phyloP scores from a whole-genome alignment of 2,329 filamentous ascomycete species.

The Xylaria sp. region DNA sequence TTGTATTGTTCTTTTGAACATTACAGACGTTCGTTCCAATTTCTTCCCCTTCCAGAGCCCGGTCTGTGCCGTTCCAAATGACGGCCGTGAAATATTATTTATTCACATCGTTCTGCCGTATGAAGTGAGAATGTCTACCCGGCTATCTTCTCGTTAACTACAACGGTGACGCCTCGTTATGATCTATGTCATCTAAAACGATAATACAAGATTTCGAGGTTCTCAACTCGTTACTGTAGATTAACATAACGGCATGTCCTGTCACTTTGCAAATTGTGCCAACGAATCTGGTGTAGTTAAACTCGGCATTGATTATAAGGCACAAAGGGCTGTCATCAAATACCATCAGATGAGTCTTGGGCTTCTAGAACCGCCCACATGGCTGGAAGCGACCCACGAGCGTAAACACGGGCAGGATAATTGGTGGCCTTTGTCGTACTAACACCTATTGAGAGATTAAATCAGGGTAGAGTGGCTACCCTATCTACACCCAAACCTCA shows the following conservation, averaged over 20 bases:
- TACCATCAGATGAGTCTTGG: neutral
- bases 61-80: neutral
- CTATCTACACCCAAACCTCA: neutral
- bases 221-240: neutral
- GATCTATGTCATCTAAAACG: neutral
- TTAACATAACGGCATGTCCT: neutral
- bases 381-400: neutral
- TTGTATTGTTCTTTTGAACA: neutral
- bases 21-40: neutral
- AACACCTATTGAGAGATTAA: neutral
- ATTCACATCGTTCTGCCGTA: too few relatives aligned
- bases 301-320: neutral
- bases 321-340: neutral
- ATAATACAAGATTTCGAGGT: neutral
- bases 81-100: neutral
- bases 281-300: neutral
- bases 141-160: neutral
- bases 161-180: neutral
- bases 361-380: neutral
- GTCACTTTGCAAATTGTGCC: neutral
- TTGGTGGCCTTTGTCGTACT: neutral
- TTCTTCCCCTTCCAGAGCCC: neutral
- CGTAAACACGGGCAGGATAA: neutral
- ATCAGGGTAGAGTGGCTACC: neutral
- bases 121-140: too few relatives aligned